Evolutionary conservation across 2,329 filamentous ascomycete genomes (phyloP).

Genomic region (Botrytis paeoniae): DNA sequence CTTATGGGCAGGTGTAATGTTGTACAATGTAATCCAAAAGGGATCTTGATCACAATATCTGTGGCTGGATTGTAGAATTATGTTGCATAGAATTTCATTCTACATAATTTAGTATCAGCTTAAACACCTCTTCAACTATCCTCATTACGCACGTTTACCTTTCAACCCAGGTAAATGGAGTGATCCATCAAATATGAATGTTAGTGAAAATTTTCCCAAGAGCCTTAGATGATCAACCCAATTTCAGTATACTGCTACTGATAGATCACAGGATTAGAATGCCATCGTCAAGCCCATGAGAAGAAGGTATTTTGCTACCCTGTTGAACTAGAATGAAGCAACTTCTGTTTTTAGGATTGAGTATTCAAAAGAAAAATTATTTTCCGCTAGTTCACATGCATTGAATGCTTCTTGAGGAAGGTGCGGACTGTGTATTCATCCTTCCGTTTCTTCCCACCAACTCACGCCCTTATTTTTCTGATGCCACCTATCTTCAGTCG

Average conservation of each 20-base stretch:
- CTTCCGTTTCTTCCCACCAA: neutral
- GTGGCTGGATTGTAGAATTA: neutral
- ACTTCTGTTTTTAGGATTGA: too few species aligned
- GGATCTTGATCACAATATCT: neutral
- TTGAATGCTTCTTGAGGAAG: neutral
- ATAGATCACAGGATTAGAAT: neutral
- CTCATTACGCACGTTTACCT: neutral
- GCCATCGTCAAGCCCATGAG: neutral
- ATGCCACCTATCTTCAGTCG: neutral
- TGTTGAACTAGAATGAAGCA: too few species aligned
- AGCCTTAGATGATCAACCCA: neutral
- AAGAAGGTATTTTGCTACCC: too few species aligned
- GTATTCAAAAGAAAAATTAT: too few species aligned
- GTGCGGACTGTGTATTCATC: neutral
- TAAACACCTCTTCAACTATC: neutral
- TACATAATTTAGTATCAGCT: neutral
- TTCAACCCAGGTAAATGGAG: neutral
- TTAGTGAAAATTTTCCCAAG: neutral
- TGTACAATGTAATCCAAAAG: neutral
- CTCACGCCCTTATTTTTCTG: neutral
- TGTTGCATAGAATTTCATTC: neutral
- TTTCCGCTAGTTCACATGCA: too few species aligned
- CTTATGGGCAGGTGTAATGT: fast-evolving
- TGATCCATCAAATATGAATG: neutral
- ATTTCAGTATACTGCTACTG: neutral